A percentile compares a stretch with the other conserved stretches of the same genome.
Evolutionary conservation across 371 early-diverging fungal genomes (phyloP).

Genomic region (Syncephalis fuscata): DNA sequence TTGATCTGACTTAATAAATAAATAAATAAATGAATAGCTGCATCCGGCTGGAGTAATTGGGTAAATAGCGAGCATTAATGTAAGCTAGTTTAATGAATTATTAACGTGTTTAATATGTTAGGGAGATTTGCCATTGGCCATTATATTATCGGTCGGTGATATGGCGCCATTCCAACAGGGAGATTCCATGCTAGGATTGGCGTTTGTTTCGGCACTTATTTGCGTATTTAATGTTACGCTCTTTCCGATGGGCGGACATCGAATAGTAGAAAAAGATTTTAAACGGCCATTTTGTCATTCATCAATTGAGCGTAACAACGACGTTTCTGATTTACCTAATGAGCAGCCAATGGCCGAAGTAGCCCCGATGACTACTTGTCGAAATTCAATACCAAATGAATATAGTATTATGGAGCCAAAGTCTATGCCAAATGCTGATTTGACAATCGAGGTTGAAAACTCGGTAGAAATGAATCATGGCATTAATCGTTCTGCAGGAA

Average conservation of each 20-base stretch:
- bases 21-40: neutral
- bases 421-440: neutral
- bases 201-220: slow-evolving; percentile 16
- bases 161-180: slow-evolving; percentile 16
- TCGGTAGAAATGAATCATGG: neutral
- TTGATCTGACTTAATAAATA: too few species aligned
- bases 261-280: slow-evolving; percentile 5
- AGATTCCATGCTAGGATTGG: slow-evolving; percentile 14
- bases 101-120: neutral
- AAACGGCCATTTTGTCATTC: neutral
- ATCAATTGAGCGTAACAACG: too few species aligned
- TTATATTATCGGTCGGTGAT: slow-evolving; percentile 15
- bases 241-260: slow-evolving; percentile 16
- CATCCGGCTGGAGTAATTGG: slow-evolving; percentile 1
- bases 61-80: neutral
- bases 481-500: too few species aligned
- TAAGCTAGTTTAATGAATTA: neutral
- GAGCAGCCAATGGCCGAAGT: neutral
- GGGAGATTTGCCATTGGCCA: slow-evolving; percentile 21
- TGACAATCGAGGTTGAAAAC: neutral
- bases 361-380: neutral
- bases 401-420: neutral
- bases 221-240: slow-evolving; percentile 15
- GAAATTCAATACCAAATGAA: neutral
- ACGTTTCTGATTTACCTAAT: neutral